Percentiles rank a stretch among this genome's conserved stretches.
phyloP scores from a whole-genome alignment of 805 yeast species.

The Danielia oregonensis region DNA sequence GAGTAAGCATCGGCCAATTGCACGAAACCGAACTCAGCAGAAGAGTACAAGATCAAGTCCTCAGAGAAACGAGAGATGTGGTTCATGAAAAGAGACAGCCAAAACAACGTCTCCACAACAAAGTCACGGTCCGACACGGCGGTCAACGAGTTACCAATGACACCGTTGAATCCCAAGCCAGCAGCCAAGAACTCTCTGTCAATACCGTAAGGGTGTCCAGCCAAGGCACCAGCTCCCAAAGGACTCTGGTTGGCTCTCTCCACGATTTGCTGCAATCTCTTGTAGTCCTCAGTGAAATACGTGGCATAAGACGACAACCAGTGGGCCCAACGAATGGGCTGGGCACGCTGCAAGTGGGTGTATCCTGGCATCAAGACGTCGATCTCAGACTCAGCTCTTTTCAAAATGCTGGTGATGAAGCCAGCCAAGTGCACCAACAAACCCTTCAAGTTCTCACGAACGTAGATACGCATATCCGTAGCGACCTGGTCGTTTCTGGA shows the following conservation, averaged over 20 bases:
- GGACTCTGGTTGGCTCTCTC: conserved; percentile 86
- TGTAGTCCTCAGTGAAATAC: conserved; percentile 85
- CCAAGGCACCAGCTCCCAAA: conserved; percentile 95
- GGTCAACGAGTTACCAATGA: conserved; percentile 92
- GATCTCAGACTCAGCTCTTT: conserved; percentile 81
- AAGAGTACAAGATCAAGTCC: conserved; percentile 91
- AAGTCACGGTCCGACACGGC: conserved; percentile 98
- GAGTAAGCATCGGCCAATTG: conserved; percentile 96
- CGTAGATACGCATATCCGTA: conserved; percentile 96
- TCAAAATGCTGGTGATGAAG: conserved; percentile 64
- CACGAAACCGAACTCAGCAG: conserved; percentile 95
- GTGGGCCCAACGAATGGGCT: conserved; percentile 99
- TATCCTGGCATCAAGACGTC: conserved; percentile 98
- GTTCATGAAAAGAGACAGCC: conserved; percentile 93
- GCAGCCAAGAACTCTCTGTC: conserved; percentile 87
- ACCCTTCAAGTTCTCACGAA: conserved; percentile 72
- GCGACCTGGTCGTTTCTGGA: conserved; percentile 98
- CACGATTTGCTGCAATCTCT: conserved; percentile 75
- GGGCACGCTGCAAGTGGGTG: conserved; percentile 97
- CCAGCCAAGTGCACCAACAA: conserved; percentile 51
- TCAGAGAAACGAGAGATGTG: conserved; percentile 93
- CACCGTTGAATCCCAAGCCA: conserved; percentile 75
- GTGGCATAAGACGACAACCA: conserved; percentile 96
- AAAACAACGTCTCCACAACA: conserved; percentile 91
- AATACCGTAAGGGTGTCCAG: conserved; percentile 99